Percentiles rank a stretch among this genome's conserved stretches.
phyloP scores from a whole-genome alignment of 257 asterid genomes.

The Misopates orontium region DNA sequence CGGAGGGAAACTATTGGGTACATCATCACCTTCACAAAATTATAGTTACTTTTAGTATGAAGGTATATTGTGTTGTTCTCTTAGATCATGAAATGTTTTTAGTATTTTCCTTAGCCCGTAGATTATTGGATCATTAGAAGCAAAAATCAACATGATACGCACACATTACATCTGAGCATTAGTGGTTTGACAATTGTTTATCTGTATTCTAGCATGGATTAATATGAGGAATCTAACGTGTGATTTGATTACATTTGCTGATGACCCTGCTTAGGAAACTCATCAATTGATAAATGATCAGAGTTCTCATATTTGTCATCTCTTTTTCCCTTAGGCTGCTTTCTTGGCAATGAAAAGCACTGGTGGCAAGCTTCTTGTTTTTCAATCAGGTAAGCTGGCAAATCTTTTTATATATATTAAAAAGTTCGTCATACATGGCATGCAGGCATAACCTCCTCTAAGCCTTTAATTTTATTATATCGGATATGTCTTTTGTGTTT shows the following conservation, averaged over 20 bases:
- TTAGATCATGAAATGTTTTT: conserved; percentile 3
- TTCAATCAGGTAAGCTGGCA: conserved; percentile 77
- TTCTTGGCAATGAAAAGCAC: conserved; percentile 93
- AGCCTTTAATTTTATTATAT: not conserved
- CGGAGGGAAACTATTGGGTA: not conserved
- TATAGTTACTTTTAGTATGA: not conserved
- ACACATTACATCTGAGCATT: not conserved
- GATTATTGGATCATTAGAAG: conserved; percentile 1
- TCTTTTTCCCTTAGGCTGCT: conserved; percentile 67
- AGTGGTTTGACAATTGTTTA: not conserved
- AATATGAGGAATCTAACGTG: no score
- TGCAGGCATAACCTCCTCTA: not conserved
- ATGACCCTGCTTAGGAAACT: conserved; percentile 17
- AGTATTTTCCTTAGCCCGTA: conserved; percentile 10
- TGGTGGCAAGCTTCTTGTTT: conserved; percentile 96
- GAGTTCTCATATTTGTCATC: not conserved
- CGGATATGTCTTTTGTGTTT: not conserved
- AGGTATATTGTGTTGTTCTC: not conserved
- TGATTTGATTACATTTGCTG: conserved; percentile 11
- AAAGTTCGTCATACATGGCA: not conserved
- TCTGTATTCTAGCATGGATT: not conserved
- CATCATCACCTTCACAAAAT: conserved; percentile 8
- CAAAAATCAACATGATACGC: not conserved
- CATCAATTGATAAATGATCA: conserved; percentile 19
- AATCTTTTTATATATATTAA: not conserved